These are phyloP conservation scores for Podila horticola DNA, from an alignment of 192 early-diverging fungal genomes.

Conservation along the genomic window DNA sequence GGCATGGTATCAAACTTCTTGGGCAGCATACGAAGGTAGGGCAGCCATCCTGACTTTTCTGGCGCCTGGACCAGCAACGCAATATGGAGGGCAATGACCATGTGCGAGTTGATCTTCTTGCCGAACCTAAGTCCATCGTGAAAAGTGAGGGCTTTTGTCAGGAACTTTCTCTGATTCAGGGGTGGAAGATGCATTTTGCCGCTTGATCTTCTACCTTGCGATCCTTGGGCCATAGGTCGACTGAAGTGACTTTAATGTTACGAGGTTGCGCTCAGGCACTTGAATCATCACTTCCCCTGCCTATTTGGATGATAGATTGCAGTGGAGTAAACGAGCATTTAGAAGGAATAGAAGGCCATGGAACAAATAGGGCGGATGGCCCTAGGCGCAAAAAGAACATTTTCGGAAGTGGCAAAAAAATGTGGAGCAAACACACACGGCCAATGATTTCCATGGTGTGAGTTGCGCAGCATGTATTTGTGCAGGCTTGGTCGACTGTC, in stretches of 20 bases:
- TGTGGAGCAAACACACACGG: too few species aligned
- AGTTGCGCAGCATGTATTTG: neutral
- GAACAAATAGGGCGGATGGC: neutral
- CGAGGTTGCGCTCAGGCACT: slow-evolving; percentile 59
- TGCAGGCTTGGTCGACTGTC: neutral
- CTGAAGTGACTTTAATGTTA: slow-evolving; percentile 52
- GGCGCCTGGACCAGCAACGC: slow-evolving; percentile 47
- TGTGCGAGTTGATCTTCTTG: slow-evolving; percentile 56
- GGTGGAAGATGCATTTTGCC: neutral
- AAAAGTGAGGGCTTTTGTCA: neutral
- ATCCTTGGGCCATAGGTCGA: slow-evolving; percentile 53
- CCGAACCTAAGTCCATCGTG: slow-evolving; percentile 12
- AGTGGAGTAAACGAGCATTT: too few species aligned
- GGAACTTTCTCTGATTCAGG: neutral
- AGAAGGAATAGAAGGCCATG: neutral
- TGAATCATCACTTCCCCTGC: slow-evolving; percentile 63
- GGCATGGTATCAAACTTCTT: slow-evolving; percentile 65
- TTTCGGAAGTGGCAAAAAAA: too few species aligned
- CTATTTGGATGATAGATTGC: slow-evolving; percentile 22
- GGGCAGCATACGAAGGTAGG: slow-evolving; percentile 60
- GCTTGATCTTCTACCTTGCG: slow-evolving; percentile 9
- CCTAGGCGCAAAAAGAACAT: neutral
- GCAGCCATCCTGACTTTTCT: slow-evolving; percentile 53
- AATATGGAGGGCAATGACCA: slow-evolving; percentile 60
- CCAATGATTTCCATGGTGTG: neutral